A percentile compares a stretch with the other conserved stretches of the same genome.
Conservation (phyloP, 2,329 filamentous ascomycete species). For the Talaromyces rugulosus region DNA sequence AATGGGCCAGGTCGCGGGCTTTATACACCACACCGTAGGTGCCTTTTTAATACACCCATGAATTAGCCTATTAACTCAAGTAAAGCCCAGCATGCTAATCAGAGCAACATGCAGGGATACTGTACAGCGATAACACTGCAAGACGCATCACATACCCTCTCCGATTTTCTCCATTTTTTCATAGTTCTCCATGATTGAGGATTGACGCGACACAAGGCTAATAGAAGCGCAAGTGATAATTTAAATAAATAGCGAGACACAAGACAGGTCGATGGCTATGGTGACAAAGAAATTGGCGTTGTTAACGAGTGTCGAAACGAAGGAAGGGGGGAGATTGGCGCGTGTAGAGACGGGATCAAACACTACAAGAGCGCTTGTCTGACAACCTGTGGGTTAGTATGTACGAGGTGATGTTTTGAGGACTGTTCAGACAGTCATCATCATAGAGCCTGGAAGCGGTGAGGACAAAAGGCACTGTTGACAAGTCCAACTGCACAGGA, state of each 20-base stretch:
- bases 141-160: conserved; percentile 62
- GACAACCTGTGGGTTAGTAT: not conserved
- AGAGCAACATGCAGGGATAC: not conserved
- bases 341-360: not conserved
- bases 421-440: not conserved
- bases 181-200: conserved; percentile 76
- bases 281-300: not conserved
- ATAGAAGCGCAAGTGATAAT: not conserved
- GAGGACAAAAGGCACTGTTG: conserved; percentile 30
- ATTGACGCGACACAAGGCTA: not conserved
- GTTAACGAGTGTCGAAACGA: not conserved
- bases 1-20: conserved; percentile 76
- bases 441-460: conserved; percentile 45
- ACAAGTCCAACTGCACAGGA: conserved; percentile 33
- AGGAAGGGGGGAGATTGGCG: not conserved
- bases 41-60: conserved; percentile 48
- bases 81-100: not conserved
- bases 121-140: not conserved
- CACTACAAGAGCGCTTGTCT: not conserved
- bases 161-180: conserved; percentile 96
- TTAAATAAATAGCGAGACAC: not conserved
- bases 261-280: not conserved
- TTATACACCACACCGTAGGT: conserved; percentile 97
- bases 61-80: not conserved
- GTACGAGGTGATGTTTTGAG: not conserved